Evolutionary conservation across 805 yeast species (phyloP), one percentile per base, ranked within the genome.

Genomic region (Spathaspora passalidarum): DNA sequence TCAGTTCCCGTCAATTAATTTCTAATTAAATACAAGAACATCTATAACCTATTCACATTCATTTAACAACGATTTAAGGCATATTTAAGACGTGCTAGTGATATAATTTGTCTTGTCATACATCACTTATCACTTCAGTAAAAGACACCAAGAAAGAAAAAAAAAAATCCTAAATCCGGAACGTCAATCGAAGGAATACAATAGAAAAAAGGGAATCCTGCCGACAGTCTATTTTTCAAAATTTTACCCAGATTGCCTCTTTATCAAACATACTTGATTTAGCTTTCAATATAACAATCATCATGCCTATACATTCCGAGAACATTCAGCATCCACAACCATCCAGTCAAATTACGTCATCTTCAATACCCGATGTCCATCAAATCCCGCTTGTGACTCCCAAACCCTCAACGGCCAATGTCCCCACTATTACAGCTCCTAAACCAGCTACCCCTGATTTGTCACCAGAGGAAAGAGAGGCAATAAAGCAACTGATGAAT

Each of bases 401-500:
- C 11, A 37, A 43, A 38, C 40, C 46, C 4, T 38, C 46, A 4
- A 11, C 43, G 4, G 17, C 40, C 19, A 37, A 25, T 14, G 32
- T 36, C 2, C 34, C 45, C 3, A 42, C 43, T 19, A 3, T 43
- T 39, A 21, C 44, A 35, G 14, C 47, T 10, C 43, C 44, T 3
- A 23, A 22, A 18, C 7, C 42, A 4, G 20, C 40, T 4, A 32
- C 47, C 14, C 49, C 49, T 20, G 38, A 43, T 21, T 21, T 25
- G 29, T 44, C 49, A 13, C 43, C 47, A 19, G 23, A 40, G 5
- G 38, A 40, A n/a, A 34, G 45, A 18, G 65, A 61, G 19, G 60
- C 53, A 22, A 60, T 61, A 29, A 53, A 73, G 36, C 47, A 66
- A 34, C 51, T 56, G 22, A 56, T 69, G 34, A 72, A 69, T 23